phyloP scores from a whole-genome alignment of 164 flowering plant species.

The Magnolia officinalis region DNA sequence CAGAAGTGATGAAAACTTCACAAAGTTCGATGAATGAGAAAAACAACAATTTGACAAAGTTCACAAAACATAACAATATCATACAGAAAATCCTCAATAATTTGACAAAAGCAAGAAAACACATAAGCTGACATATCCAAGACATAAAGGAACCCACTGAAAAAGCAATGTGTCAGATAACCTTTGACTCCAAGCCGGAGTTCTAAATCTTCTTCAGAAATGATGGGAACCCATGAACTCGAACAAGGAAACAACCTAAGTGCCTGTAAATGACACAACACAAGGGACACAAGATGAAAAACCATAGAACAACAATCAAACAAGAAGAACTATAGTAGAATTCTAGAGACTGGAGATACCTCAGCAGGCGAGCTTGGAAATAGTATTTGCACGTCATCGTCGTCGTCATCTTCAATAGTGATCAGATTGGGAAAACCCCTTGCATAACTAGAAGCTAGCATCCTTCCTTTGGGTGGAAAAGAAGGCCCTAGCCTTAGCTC shows the following conservation, averaged over 20 bases:
- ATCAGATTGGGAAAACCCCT: slow-evolving; percentile 21
- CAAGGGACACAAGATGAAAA: slow-evolving; percentile 1
- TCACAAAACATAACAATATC: not conserved
- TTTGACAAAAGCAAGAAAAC: not conserved
- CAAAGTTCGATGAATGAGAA: not conserved
- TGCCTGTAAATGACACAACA: slow-evolving; percentile 14
- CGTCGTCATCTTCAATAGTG: slow-evolving; percentile 26
- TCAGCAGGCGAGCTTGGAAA: slow-evolving; percentile 12
- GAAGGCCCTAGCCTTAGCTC: slow-evolving; percentile 20
- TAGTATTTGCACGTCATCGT: slow-evolving; percentile 24
- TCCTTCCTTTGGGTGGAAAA: slow-evolving; percentile 11
- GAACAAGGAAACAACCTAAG: slow-evolving; percentile 20
- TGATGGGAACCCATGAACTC: slow-evolving; percentile 19
- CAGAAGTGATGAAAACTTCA: no score
- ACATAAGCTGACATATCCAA: no score
- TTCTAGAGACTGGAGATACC: slow-evolving; percentile 11
- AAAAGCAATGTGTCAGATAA: not conserved
- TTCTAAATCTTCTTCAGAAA: slow-evolving; percentile 34
- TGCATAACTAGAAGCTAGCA: slow-evolving; percentile 12
- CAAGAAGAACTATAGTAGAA: not conserved
- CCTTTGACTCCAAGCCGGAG: slow-evolving; percentile 32
- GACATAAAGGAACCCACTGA: not conserved
- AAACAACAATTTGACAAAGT: not conserved
- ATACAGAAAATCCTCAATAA: not conserved
- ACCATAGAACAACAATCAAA: not conserved